These are phyloP conservation scores for Coleophoma cylindrospora DNA, from an alignment of 2,329 filamentous ascomycete genomes.

Conservation along the genomic window DNA sequence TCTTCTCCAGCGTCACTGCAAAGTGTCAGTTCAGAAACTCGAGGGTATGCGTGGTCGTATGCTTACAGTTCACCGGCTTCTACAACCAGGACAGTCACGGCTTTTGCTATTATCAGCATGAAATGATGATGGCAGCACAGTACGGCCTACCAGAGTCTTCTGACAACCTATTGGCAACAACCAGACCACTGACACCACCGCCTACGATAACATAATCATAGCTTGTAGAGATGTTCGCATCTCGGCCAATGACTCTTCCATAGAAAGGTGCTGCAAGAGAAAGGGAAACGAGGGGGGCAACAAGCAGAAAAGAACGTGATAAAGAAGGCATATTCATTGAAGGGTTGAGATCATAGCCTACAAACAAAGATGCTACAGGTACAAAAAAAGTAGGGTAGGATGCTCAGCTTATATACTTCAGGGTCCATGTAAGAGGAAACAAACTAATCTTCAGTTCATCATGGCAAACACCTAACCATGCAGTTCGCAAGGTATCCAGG, in stretches of 20 bases:
- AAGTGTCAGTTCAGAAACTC: neutral
- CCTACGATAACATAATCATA: slow-evolving; percentile 35
- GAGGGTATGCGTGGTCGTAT: neutral
- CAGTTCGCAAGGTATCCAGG: too few species aligned
- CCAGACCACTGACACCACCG: slow-evolving; percentile 38
- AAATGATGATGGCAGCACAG: too few species aligned
- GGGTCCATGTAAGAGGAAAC: too few species aligned
- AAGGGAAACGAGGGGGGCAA: neutral
- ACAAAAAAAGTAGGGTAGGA: too few species aligned
- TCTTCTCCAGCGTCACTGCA: neutral
- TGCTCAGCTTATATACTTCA: too few species aligned
- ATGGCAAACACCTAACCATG: too few species aligned
- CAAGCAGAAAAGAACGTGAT: neutral
- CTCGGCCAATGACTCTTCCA: slow-evolving; percentile 1
- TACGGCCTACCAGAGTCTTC: slow-evolving; percentile 22
- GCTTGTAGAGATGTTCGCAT: neutral
- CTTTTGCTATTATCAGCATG: neutral
- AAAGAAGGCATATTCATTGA: too few species aligned
- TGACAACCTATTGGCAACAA: slow-evolving; percentile 33
- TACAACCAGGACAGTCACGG: neutral
- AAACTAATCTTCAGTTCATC: too few species aligned
- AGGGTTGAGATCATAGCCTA: too few species aligned
- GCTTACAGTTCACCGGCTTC: slow-evolving; percentile 1
- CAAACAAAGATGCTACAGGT: too few species aligned
- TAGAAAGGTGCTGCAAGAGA: neutral